A percentile compares a stretch with the other conserved stretches of the same genome.
These are phyloP conservation scores for Beta corolliflora DNA, from an alignment of 179 eudicot genomes.

Conservation along the genomic window DNA sequence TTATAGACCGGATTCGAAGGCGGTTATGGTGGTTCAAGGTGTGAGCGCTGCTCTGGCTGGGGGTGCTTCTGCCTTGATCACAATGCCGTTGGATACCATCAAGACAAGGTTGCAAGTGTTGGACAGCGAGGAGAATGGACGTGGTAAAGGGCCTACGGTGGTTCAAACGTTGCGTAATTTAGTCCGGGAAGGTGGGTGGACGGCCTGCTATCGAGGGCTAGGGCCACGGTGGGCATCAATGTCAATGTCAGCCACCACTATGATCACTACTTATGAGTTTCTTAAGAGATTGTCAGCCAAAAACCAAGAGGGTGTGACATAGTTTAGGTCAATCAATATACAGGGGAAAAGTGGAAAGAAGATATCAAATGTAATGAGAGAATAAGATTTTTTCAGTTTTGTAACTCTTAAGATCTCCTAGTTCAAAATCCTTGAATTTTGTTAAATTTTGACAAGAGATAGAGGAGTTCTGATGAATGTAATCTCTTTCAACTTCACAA, in stretches of 20 bases:
- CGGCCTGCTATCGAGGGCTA: slow-evolving; percentile 70
- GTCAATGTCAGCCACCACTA: slow-evolving; percentile 78
- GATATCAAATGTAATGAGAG: slow-evolving; percentile 19
- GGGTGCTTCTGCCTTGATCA: slow-evolving; percentile 68
- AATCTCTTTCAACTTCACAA: slow-evolving; percentile 9
- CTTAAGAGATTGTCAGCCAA: slow-evolving; percentile 69
- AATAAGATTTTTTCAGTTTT: slow-evolving; percentile 1
- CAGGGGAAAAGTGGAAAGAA: slow-evolving; percentile 5
- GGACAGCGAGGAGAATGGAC: slow-evolving; percentile 51
- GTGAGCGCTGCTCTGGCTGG: slow-evolving; percentile 71
- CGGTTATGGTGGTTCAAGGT: slow-evolving; percentile 68
- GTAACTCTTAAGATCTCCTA: slow-evolving; percentile 1
- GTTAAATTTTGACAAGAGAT: not conserved
- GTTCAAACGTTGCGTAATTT: slow-evolving; percentile 59
- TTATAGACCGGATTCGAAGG: slow-evolving; percentile 56
- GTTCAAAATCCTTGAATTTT: slow-evolving; percentile 11
- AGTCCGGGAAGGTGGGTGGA: slow-evolving; percentile 74
- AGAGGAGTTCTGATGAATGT: slow-evolving; percentile 20
- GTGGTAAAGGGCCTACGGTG: slow-evolving; percentile 43
- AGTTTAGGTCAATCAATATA: slow-evolving; percentile 12
- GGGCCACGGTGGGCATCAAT: slow-evolving; percentile 79
- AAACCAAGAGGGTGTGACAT: slow-evolving; percentile 49
- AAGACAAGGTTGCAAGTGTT: slow-evolving; percentile 83
- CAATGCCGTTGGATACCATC: slow-evolving; percentile 83
- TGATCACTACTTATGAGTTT: slow-evolving; percentile 86